Conservation (phyloP, 257 asterid genomes). For the Salvia splendens region DNA sequence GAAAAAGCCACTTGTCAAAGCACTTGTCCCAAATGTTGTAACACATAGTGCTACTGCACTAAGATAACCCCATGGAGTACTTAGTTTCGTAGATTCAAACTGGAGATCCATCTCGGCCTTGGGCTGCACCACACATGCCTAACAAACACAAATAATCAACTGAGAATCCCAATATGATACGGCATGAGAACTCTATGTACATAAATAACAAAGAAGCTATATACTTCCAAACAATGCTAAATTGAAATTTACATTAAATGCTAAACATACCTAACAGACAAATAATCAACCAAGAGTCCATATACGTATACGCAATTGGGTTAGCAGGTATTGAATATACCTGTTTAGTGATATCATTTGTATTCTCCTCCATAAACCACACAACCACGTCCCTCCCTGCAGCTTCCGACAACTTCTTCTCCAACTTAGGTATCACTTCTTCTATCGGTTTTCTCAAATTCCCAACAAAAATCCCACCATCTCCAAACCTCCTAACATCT, state of each 20-base stretch:
- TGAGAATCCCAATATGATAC: background rate
- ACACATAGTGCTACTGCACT: constrained; percentile 68
- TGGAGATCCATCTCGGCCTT: constrained; percentile 87
- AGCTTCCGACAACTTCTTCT: constrained; percentile 81
- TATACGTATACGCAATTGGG: constrained; percentile 13
- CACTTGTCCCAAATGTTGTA: constrained; percentile 81
- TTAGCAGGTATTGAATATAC: constrained; percentile 33
- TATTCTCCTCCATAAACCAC: constrained; percentile 91
- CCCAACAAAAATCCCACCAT: constrained; percentile 88
- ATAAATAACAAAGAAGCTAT: constrained; percentile 17
- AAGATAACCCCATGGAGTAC: constrained; percentile 75
- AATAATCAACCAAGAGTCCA: constrained; percentile 9
- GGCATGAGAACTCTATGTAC: background rate
- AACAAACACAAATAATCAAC: constrained; percentile 23
- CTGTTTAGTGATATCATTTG: constrained; percentile 76
- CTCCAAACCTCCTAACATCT: constrained; percentile 91
- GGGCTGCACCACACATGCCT: constrained; percentile 97
- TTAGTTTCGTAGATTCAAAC: constrained; percentile 67
- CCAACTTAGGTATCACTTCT: constrained; percentile 84
- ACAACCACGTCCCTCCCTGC: constrained; percentile 88
- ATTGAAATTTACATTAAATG: background rate
- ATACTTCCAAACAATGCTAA: constrained; percentile 7
- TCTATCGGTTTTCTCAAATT: constrained; percentile 81
- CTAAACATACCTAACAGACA: constrained; percentile 59
- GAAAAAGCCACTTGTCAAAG: constrained; percentile 86